phyloP scores from a whole-genome alignment of 2,329 filamentous ascomycete genomes.

The Amesomyces nigricolor region DNA sequence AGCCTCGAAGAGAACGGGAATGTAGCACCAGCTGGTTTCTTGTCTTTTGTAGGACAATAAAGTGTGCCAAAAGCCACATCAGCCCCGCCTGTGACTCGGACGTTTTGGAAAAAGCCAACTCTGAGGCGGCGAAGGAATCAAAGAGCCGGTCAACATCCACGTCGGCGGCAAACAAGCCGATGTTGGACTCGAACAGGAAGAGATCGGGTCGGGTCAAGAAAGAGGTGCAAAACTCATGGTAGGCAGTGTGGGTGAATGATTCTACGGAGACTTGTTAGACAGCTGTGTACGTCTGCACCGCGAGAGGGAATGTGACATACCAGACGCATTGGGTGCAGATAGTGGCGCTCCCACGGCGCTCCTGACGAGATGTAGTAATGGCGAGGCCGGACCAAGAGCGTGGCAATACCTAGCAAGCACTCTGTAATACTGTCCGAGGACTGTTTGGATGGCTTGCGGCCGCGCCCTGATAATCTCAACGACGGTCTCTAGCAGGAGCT shows the following conservation, averaged over 20 bases:
- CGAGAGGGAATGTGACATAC: constrained; percentile 12
- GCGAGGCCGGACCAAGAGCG: constrained; percentile 18
- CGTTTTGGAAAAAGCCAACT: constrained; percentile 27
- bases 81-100: constrained; percentile 38
- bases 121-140: constrained; percentile 36
- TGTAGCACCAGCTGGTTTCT: constrained; percentile 33
- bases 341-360: constrained; percentile 32
- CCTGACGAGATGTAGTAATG: constrained; percentile 25
- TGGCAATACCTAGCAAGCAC: constrained; percentile 36
- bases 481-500: constrained; percentile 34
- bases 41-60: constrained; percentile 51
- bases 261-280: constrained; percentile 18
- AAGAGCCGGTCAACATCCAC: constrained; percentile 40
- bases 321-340: constrained; percentile 5
- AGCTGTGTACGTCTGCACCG: not conserved
- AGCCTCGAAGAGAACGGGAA: constrained; percentile 42
- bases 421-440: constrained; percentile 36
- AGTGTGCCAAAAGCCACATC: constrained; percentile 62
- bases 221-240: constrained; percentile 34
- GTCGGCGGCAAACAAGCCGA: constrained; percentile 32
- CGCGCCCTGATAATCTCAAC: constrained; percentile 29
- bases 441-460: constrained; percentile 28
- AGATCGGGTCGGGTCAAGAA: constrained; percentile 38
- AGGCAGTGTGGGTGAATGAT: constrained; percentile 26
- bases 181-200: constrained; percentile 37